These are phyloP conservation scores for Nicotiana benthamiana DNA, from an alignment of 257 asterid species.

Conservation along the genomic window DNA sequence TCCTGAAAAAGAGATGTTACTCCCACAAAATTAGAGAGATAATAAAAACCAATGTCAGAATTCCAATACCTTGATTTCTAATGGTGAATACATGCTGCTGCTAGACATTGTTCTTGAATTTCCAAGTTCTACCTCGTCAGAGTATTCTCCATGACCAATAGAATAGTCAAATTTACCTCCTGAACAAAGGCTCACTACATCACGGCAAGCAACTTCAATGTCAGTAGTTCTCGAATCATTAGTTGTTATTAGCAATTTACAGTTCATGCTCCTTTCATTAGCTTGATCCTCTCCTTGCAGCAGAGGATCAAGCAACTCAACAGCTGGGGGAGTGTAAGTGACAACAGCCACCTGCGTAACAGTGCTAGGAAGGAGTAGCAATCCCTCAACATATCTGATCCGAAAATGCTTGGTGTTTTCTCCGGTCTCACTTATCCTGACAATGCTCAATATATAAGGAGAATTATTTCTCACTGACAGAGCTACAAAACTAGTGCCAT, in stretches of 20 bases:
- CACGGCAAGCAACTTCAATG: slow-evolving; percentile 53
- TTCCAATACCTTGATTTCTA: slow-evolving; percentile 26
- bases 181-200: slow-evolving; percentile 35
- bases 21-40: not conserved
- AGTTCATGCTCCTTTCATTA: slow-evolving; percentile 25
- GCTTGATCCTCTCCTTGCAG: not conserved
- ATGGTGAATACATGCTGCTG: slow-evolving; percentile 21
- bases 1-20: not conserved
- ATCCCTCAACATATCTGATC: slow-evolving; percentile 52
- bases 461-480: slow-evolving; percentile 49
- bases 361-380: slow-evolving; percentile 55
- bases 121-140: slow-evolving; percentile 18
- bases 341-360: slow-evolving; percentile 59
- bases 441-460: slow-evolving; percentile 35
- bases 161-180: slow-evolving; percentile 28
- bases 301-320: slow-evolving; percentile 7
- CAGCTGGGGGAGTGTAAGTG: slow-evolving; percentile 20
- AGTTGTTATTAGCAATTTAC: slow-evolving; percentile 44
- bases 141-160: slow-evolving; percentile 21
- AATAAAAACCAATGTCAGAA: slow-evolving; percentile 8
- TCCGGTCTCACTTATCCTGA: slow-evolving; percentile 43
- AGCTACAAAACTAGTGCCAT: slow-evolving; percentile 29
- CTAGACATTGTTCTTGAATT: slow-evolving; percentile 15
- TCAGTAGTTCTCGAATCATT: slow-evolving; percentile 53
- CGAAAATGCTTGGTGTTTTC: slow-evolving; percentile 27